Base-by-base conservation (phyloP, 345 rosid genomes). In the Barbarea vulgaris region DNA sequence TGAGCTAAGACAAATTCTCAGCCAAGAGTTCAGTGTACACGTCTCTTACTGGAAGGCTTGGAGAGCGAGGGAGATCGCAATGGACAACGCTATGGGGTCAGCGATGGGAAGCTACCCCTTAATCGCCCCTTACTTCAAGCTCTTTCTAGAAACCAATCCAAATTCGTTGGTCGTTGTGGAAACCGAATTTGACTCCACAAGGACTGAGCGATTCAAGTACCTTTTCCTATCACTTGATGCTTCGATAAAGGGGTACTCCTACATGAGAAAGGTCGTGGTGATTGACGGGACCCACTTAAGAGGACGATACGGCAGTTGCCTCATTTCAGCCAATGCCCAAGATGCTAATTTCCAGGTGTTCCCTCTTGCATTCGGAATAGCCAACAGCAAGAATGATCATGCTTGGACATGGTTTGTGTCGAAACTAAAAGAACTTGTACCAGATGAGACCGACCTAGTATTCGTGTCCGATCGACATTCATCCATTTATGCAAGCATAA, bases 231-330 rank as follows among this genome's bases (percentile, higher is more conserved):
- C 24, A 8, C 24, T 18, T 0, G n/a, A n/a, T n/a, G n/a, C 22
- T 0, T 17, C 11, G 4, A 7, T 8, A 0, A 0, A 7, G 1
- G 52, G 24, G 0, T 47, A 17, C 1, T 0, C 1, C 0, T 47
- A 3, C 5, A 47, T 47, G 52, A 2, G 12, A 9, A n/a, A n/a
- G n/a, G n/a, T n/a, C n/a, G n/a, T n/a, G n/a, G n/a, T n/a, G n/a
- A n/a, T n/a, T n/a, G n/a, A n/a, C n/a, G n/a, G n/a, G n/a, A n/a
- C n/a, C n/a, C n/a, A n/a, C n/a, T n/a, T n/a, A n/a, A n/a, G 21
- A 0, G 21, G 51, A 0, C 22, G 22, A 0, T 46, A 17, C 6
- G 51, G n/a, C n/a, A n/a, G n/a, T n/a, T n/a, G n/a, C n/a, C n/a
- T n/a, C n/a, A n/a, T n/a, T n/a, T n/a, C n/a, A n/a, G n/a, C n/a